These are phyloP conservation scores for Eragrostis tef DNA, from an alignment of 202 grass and related monocot species.

Conservation along the genomic window DNA sequence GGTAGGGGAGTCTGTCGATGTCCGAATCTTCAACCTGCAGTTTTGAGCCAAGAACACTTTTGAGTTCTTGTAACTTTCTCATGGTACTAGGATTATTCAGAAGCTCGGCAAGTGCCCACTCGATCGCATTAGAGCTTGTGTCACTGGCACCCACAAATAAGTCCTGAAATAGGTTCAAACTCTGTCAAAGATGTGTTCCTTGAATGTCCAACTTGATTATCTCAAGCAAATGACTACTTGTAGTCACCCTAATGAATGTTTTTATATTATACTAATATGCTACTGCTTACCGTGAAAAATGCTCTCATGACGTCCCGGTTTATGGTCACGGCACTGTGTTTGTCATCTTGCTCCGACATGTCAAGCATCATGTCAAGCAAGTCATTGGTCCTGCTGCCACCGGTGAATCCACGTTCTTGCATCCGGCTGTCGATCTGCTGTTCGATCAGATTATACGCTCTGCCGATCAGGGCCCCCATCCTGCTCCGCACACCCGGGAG, in stretches of 20 bases:
- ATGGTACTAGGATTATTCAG: conserved; percentile 33
- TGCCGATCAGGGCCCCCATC: not conserved
- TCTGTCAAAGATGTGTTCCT: no score
- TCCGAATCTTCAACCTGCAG: conserved; percentile 44
- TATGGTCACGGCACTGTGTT: not conserved
- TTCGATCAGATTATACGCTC: not conserved
- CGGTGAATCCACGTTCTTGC: not conserved
- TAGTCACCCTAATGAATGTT: no score
- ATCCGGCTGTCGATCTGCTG: not conserved
- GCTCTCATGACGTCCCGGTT: not conserved
- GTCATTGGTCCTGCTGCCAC: not conserved
- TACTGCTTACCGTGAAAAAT: not conserved
- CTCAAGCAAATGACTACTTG: no score
- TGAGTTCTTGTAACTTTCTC: conserved; percentile 39
- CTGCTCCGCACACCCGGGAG: not conserved
- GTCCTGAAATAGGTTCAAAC: conserved; percentile 18
- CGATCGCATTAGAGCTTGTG: conserved; percentile 43
- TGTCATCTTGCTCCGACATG: not conserved
- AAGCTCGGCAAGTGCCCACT: conserved; percentile 53
- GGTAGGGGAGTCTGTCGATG: conserved; percentile 42
- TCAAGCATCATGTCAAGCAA: not conserved
- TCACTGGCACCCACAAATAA: conserved; percentile 39
- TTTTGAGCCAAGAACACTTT: conserved; percentile 12
- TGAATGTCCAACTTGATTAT: no score
- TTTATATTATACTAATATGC: no score